Evolutionary conservation across 2,329 filamentous ascomycete species (phyloP), one percentile per base, ranked within the genome.

Genomic region (Hypoxylon sp.): DNA sequence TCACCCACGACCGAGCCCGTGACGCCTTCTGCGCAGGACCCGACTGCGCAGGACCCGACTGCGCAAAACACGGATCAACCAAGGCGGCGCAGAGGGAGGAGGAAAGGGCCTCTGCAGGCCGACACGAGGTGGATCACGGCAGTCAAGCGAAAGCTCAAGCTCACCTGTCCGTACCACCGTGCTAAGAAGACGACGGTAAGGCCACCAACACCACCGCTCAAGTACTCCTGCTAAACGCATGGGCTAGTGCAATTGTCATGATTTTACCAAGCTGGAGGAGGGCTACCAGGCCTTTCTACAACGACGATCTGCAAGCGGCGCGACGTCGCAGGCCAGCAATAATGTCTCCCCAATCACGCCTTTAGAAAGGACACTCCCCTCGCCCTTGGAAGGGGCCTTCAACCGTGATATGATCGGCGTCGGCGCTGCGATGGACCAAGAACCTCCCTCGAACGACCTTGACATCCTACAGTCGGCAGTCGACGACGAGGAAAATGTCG

Each of bases 201-300:
- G 29, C 15, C 37, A 31, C 35, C 24, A 37, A 43, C 4, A 33
- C 37, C 6, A 33, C 31, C 7, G 13, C 27, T 35, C 35, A 8
- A 20, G 20, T 11, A 13, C 24, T 13, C 18, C 33, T 33, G 7
- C 61, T 69, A 55, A 70, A 53, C 23, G 15, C 47, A 17, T n/a
- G 43, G 29, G 13, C 15, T 13, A 73, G 70, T 73, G 71, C 37
- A 63, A 70, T 24, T 72, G 71, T 48, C 62, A 69, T 48, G 70
- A 72, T 47, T 68, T 73, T 23, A 65, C 61, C 17, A 64, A 58
- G 43, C 52, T 73, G 13, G 71, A 73, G 48, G 66, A 66, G 33
- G 60, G 37, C 13, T 72, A 72, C 37, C 41, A 42, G 2, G 49
- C 15, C 23, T 58, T 21, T 23, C 26, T 41, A 11, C 35, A 23